Percentiles rank a stretch among this genome's conserved stretches.
These are phyloP conservation scores for Wickerhamiella shivajii DNA, from an alignment of 805 yeast species.

Conservation along the genomic window DNA sequence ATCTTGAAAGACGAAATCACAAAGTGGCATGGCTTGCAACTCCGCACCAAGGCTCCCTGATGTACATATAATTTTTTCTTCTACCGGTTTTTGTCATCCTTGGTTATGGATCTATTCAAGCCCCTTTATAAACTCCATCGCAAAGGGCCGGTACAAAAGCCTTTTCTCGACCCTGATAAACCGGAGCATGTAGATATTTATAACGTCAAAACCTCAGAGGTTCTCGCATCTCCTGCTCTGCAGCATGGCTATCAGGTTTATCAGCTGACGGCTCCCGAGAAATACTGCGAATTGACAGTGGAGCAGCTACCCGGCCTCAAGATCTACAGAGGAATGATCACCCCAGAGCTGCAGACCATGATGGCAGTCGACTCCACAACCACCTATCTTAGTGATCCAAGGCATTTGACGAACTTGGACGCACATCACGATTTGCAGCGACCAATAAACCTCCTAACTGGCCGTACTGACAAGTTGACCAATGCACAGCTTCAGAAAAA, in stretches of 20 bases:
- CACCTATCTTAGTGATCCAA: slow-evolving; percentile 22
- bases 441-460: slow-evolving; percentile 23
- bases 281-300: slow-evolving; percentile 12
- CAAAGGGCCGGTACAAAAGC: slow-evolving; percentile 1
- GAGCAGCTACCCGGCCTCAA: slow-evolving; percentile 25
- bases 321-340: slow-evolving; percentile 18
- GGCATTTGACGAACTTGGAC: slow-evolving; percentile 27
- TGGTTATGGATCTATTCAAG: slow-evolving; percentile 15
- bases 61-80: neutral
- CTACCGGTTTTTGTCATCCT: neutral
- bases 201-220: too few species aligned
- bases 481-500: slow-evolving; percentile 14
- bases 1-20: slow-evolving; percentile 69
- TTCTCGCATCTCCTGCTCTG: too few species aligned
- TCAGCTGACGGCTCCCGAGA: slow-evolving; percentile 2
- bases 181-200: too few species aligned
- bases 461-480: slow-evolving; percentile 10
- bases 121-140: slow-evolving; percentile 19
- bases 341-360: slow-evolving; percentile 19
- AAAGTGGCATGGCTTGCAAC: slow-evolving; percentile 90
- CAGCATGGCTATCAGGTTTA: slow-evolving; percentile 8
- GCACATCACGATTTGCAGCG: slow-evolving; percentile 22
- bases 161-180: too few species aligned
- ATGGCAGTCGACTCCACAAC: slow-evolving; percentile 21
- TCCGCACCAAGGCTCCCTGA: slow-evolving; percentile 45